Percentiles rank a stretch among this genome's conserved stretches.
phyloP scores from a whole-genome alignment of 306 rosid species.

The peach (Prunus persica) region DNA sequence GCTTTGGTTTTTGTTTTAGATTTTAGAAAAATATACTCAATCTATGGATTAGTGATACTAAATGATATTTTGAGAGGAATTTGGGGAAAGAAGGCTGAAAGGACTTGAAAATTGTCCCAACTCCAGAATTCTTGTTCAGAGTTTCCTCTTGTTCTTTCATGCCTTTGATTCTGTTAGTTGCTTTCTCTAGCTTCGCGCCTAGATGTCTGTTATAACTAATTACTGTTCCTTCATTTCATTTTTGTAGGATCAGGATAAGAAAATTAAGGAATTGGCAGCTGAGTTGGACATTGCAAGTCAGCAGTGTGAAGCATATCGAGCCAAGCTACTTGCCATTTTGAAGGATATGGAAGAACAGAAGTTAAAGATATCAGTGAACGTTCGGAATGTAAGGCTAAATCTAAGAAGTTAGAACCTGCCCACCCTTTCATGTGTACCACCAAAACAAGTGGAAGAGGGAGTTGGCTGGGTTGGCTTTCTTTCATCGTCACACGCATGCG shows the following conservation, averaged over 20 bases:
- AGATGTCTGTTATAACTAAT: not conserved
- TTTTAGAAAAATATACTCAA: not conserved
- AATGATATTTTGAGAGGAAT: not conserved
- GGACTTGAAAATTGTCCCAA: not conserved
- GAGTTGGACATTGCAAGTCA: slow-evolving; percentile 31
- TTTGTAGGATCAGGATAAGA: slow-evolving; percentile 38
- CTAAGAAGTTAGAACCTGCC: slow-evolving; percentile 11
- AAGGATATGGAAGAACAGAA: slow-evolving; percentile 44
- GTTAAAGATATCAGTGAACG: slow-evolving; percentile 35
- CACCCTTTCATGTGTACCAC: not conserved
- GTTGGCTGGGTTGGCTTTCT: slow-evolving; percentile 2
- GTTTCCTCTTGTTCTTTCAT: not conserved
- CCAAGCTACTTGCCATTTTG: slow-evolving; percentile 30
- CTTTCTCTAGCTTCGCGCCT: not conserved
- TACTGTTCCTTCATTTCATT: not conserved
- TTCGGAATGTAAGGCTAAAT: slow-evolving; percentile 37
- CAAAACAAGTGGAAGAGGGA: not conserved
- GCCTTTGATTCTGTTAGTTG: not conserved
- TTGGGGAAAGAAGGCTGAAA: not conserved
- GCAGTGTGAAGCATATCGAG: slow-evolving; percentile 38
- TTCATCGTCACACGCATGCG: not conserved
- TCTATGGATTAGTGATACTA: not conserved
- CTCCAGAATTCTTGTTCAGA: not conserved
- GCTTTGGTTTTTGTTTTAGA: not conserved
- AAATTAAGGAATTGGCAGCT: slow-evolving; percentile 27